Evolutionary conservation across 1,284 basidiomycete genomes (phyloP), one percentile per base, ranked within the genome.

Genomic region (Rhodofomes roseus): DNA sequence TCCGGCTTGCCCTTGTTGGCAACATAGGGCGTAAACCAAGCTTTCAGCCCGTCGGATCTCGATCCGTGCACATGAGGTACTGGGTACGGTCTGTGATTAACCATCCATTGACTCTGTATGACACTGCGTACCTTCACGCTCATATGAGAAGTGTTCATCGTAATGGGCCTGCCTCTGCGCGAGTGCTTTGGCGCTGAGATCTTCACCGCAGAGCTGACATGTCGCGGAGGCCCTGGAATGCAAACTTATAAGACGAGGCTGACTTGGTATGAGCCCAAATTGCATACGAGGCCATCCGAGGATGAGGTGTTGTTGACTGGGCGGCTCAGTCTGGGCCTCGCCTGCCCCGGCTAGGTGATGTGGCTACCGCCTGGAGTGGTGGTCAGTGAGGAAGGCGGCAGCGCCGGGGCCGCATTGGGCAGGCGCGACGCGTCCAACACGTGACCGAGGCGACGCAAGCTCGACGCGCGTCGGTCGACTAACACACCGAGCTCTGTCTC

Each of bases 401-500:
- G n/a, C 61, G 60, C 59, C 53, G 14, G 27, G 4, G 37, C 46
- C 46, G 25, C 31, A 52, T 52, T 34, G 50, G 50, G 31, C 50
- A 52, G 62, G 62, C 64, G 63, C 63, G 44, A 5, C n/a, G 46
- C 56, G 54, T 57, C 5, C 41, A 55, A 16, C 65, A 63, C 64
- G 65, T 65, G 65, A 62, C 57, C 59, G 44, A 64, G 55, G 69
- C 63, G 66, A 68, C 68, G 68, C 67, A 70, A 71, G 66, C 68
- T 71, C 74, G 78, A 84, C 85, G 84, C 85, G 85, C 81, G 85
- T 86, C 74, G 34, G 39, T 20, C n/a, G 51, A 43, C 44, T 41
- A 16, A 8, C 14, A 8, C 22, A 8, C 12, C 29, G 5, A 41
- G 3, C 43, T 39, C n/a, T 1, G 22, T 48, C 25, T 18, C 46